Evolutionary conservation across 1,284 basidiomycete species (phyloP), one percentile per base, ranked within the genome.

Genomic region (Rhodotorula glutinis): DNA sequence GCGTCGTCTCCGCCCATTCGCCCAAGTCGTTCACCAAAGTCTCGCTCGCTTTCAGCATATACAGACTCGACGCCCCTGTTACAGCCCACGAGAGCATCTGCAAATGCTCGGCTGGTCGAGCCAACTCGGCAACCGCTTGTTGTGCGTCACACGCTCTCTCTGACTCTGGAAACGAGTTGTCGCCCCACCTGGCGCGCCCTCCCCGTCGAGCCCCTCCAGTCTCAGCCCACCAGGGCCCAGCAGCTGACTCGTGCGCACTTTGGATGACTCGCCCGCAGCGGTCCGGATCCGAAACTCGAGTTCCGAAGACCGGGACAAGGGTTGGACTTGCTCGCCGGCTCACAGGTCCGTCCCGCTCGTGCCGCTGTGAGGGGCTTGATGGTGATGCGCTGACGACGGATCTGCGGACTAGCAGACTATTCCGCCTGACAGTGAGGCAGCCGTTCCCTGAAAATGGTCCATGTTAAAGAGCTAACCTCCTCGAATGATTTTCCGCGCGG

Each of bases 221-320:
- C 11, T 11, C 33, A 38, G 33, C 11, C 33, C 5, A 11, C 33
- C 7, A 27, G 16, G 5, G 1, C 27, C 29, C 7, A 25, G 4
- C 5, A 38, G 4, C 52, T 44, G 13, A 27, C 40, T 29, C 9
- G 44, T 53, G 19, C 33, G 7, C 52, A 16, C 16, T 41, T 29
- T 14, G 14, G 14, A 13, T 23, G 33, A 2, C 4, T 1, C 7
- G 11, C 11, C 1, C 4, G 27, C 64, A 72, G 71, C 8, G 71
- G 71, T 0, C 65, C 94, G 77, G 90, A 92, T 76, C 86, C 90
- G 41, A 93, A 93, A 79, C 85, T 95, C 30, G 86, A 88, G 27
- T 95, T 95, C 78, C 86, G 90, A 57, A 90, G 86, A 73, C 87
- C 88, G 67, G 85, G 88, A 1, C 83, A 84, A 52, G 92, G 92